These are phyloP conservation scores for Penstemon eatonii DNA, from an alignment of 257 asterid genomes.

Conservation along the genomic window DNA sequence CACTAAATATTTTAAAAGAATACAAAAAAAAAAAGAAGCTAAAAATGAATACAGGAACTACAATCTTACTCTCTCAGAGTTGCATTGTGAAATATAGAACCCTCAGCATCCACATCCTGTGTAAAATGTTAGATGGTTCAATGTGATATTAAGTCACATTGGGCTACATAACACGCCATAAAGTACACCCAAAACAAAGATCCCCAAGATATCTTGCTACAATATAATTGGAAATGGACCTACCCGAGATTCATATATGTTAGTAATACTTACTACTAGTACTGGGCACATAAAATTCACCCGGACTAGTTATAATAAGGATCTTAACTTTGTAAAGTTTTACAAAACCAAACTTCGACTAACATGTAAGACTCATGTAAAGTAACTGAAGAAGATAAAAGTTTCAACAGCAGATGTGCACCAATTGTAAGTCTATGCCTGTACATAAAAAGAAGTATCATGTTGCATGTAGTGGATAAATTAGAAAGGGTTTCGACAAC, in stretches of 20 bases:
- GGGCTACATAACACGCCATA: slow-evolving; percentile 1
- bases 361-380: neutral
- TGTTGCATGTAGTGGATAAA: neutral
- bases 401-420: neutral
- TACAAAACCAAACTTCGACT: neutral
- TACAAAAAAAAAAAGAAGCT: neutral
- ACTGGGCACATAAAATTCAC: neutral
- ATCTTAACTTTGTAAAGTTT: neutral
- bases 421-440: neutral
- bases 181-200: neutral
- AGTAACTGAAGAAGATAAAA: neutral
- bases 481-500: neutral
- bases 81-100: slow-evolving; percentile 84
- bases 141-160: slow-evolving; percentile 21
- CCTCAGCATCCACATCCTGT: slow-evolving; percentile 97
- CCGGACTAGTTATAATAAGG: slow-evolving; percentile 5
- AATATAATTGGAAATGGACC: neutral
- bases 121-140: slow-evolving; percentile 29
- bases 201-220: neutral
- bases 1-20: no score
- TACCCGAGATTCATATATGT: neutral
- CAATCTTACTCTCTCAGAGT: slow-evolving; percentile 78
- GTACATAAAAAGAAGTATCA: neutral
- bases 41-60: slow-evolving; percentile 9
- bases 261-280: no score